Evolutionary conservation across 2,329 filamentous ascomycete genomes (phyloP).

Genomic region (Pseudogymnoascus sp.): DNA sequence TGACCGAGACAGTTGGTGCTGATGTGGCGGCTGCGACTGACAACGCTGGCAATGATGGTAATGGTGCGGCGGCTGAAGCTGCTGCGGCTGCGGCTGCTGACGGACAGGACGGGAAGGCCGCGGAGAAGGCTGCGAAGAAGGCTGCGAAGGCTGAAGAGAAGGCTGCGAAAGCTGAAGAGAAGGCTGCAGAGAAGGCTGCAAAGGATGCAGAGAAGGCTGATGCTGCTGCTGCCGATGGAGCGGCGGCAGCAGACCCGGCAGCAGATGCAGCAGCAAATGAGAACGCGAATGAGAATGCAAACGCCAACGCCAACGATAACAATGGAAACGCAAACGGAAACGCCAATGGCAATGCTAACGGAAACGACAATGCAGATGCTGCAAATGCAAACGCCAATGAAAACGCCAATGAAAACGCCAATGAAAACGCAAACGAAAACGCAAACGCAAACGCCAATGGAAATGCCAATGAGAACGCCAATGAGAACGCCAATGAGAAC

Average conservation of each 20-base stretch:
- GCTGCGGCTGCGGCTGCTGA: background rate
- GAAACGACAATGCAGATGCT: background rate
- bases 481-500: too few species aligned
- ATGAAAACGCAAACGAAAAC: conserved; percentile 10
- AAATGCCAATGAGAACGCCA: background rate
- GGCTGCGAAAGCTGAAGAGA: background rate
- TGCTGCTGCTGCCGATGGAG: background rate
- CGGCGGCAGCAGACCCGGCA: background rate
- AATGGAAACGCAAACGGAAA: background rate
- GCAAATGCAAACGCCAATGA: background rate
- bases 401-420: conserved; percentile 14
- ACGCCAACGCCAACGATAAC: background rate
- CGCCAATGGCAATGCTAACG: background rate
- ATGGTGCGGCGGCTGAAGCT: background rate
- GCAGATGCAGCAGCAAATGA: background rate
- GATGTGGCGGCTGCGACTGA: background rate
- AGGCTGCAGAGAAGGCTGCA: background rate
- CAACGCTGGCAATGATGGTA: background rate
- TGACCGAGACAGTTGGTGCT: background rate
- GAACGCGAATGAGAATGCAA: conserved; percentile 12
- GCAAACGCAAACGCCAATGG: background rate
- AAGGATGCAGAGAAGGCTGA: background rate
- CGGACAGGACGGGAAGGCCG: background rate
- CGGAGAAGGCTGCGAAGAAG: background rate
- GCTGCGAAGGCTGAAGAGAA: background rate